Conservation (phyloP, 2,329 filamentous ascomycete genomes). For the Aspergillus oerlinghausenensis region DNA sequence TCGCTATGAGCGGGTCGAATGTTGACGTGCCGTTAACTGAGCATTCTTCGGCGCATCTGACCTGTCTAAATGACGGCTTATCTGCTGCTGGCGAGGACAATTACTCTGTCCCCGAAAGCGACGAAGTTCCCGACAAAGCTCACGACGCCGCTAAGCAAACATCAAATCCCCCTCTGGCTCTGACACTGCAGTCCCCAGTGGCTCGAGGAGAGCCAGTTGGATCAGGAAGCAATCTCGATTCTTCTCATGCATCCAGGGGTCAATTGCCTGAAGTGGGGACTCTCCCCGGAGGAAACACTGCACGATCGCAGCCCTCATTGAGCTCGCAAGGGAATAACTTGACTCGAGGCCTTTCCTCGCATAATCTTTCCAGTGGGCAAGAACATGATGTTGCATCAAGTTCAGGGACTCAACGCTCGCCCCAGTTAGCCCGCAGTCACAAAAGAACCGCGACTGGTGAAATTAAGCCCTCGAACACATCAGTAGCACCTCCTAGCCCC, state of each 20-base stretch:
- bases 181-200: not conserved
- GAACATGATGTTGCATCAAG: constrained; percentile 13
- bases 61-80: constrained; percentile 12
- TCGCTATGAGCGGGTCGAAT: constrained; percentile 10
- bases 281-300: not conserved
- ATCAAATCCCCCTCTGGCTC: constrained; percentile 3
- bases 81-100: not conserved
- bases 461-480: constrained; percentile 51
- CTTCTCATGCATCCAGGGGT: not conserved
- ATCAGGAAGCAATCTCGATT: not conserved
- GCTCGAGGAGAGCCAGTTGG: not conserved
- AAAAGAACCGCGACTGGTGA: constrained; percentile 76
- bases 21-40: constrained; percentile 16
- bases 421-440: constrained; percentile 39
- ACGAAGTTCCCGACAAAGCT: constrained; percentile 1
- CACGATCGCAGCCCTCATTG: not conserved
- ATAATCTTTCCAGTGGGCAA: not conserved
- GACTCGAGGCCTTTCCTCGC: not conserved
- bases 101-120: constrained; percentile 1
- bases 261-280: not conserved
- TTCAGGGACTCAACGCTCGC: constrained; percentile 9
- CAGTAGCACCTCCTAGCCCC: constrained; percentile 18
- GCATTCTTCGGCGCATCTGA: constrained; percentile 16
- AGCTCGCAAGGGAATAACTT: not conserved
- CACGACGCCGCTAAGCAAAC: constrained; percentile 11